Base-by-base conservation (phyloP, 768 basidiomycete species). In the Arthromyces matolae region DNA sequence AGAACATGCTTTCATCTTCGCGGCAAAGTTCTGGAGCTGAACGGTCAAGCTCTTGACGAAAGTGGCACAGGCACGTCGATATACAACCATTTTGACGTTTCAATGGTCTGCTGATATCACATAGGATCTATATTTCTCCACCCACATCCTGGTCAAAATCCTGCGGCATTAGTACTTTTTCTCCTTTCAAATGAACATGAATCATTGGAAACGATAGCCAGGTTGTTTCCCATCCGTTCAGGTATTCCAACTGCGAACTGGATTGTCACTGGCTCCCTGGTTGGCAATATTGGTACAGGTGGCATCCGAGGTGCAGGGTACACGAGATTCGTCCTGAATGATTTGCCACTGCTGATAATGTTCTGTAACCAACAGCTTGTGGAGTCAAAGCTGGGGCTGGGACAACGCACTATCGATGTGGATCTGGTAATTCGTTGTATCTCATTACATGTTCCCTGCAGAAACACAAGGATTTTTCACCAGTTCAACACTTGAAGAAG, bases 161-260 rank as follows among this genome's bases (percentile, higher is more conserved):
- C 61, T n/a, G 56, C 64, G 18, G 53, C 28, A 41, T 52, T 47
- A 49, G 70, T 60, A 55, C 64, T 91, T 6, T 81, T 91, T 54
- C 64, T 93, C 20, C 67, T 83, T 12, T 81, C 79, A 13, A 76
- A 78, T 4, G 80, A 83, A 52, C 54, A 56, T 0, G 55, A 63
- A 1, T 84, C 83, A 2, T 68, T 91, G 4, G 93, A 94, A 63
- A 71, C 82, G 44, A 80, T 77, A 1, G 63, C 76, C 2, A 77
- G 86, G 36, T 66, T 93, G n/a, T 87, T 94, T 59, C 92, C 93
- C 4, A 77, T 89, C 20, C 80, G 93, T 16, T 95, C 92, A 2
- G 90, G 90, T 3, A 72, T 92, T 3, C 64, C 80, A 8, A 73
- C 78, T 1, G 88, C 90, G 1, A 87, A 90, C 57, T 94, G 91